Evolutionary conservation across 768 basidiomycete species (phyloP), one percentile per base, ranked within the genome.

Genomic region (Xerocomellus amylosporus): DNA sequence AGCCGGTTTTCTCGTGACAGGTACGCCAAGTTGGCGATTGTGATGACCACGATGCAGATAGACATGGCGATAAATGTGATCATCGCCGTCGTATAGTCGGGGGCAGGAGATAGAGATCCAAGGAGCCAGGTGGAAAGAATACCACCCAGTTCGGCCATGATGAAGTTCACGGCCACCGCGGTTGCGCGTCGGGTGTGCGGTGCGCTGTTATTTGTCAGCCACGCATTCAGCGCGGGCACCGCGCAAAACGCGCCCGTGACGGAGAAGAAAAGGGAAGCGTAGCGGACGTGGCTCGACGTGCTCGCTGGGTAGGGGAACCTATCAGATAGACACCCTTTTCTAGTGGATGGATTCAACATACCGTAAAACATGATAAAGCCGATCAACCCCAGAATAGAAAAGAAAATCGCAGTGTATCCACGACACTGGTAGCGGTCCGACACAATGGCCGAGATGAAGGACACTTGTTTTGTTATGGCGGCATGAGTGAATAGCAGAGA

Each of bases 81-180:
- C 2, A 80, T 79, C 0, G 80, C 84, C 34, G 73, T 69, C 4
- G 62, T 75, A 58, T 84, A 85, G n/a, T 71, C 54, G 3, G 83
- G 83, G 0, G 76, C 71, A 0, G 77, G 67, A 7, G 80, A 83
- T 3, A 84, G 63, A 2, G 61, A 61, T 12, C 82, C 83, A 22
- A 84, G 65, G 4, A 85, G 74, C 84, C 84, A 86, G 0, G 83
- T 85, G 4, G 79, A 74, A 19, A 86, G 77, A 50, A 86, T 84
- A 2, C 82, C 82, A 2, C 83, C 83, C 0, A 73, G 67, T 61
- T 86, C 84, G 15, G 78, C 79, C 73, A 79, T 73, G 55, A 78
- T 80, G 54, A 81, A 81, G 1, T 75, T 73, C n/a, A 84, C 70
- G 12, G 82, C 84, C 45, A 86, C 75, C 24, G 78, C 73, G 1